Percentiles rank a stretch among this genome's conserved stretches.
phyloP scores from a whole-genome alignment of 1,284 basidiomycete species.

The Apiotrichum sp. region DNA sequence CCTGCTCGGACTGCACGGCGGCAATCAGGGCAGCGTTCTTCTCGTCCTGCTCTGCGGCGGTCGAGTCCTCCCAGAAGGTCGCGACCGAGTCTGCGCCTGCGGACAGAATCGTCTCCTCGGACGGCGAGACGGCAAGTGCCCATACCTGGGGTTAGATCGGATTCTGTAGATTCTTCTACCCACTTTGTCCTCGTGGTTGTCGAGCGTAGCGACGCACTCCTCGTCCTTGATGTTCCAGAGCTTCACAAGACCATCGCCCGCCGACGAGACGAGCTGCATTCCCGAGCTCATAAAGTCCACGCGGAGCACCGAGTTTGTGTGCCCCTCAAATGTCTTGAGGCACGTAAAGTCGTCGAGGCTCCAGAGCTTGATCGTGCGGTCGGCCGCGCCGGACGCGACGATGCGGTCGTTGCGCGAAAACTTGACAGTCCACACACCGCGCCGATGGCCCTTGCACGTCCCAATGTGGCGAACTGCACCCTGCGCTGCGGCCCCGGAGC shows the following conservation, averaged over 20 bases:
- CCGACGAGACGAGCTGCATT: slow-evolving; percentile 79
- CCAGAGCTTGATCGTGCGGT: slow-evolving; percentile 92
- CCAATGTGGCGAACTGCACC: slow-evolving; percentile 67
- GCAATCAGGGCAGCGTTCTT: slow-evolving; percentile 65
- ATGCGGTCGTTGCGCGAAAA: slow-evolving; percentile 80
- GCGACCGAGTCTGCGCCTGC: slow-evolving; percentile 91
- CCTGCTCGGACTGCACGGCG: slow-evolving; percentile 81
- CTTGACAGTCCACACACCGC: slow-evolving; percentile 90
- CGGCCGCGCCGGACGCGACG: slow-evolving; percentile 87
- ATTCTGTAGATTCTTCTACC: slow-evolving; percentile 21
- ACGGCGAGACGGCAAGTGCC: slow-evolving; percentile 73
- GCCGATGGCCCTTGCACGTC: slow-evolving; percentile 89
- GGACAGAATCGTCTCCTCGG: slow-evolving; percentile 76
- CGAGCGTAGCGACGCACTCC: slow-evolving; percentile 78
- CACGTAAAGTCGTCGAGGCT: slow-evolving; percentile 84
- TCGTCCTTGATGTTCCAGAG: slow-evolving; percentile 90
- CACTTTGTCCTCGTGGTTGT: slow-evolving; percentile 94
- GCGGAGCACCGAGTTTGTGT: slow-evolving; percentile 92
- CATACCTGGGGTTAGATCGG: slow-evolving; percentile 57
- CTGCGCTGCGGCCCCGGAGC: slow-evolving; percentile 37
- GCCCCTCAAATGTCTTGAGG: slow-evolving; percentile 92
- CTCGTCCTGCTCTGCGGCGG: slow-evolving; percentile 64
- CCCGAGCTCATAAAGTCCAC: slow-evolving; percentile 82
- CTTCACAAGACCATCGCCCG: slow-evolving; percentile 91
- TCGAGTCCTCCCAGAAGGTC: slow-evolving; percentile 91